A percentile compares a stretch with the other conserved stretches of the same genome.
These are phyloP conservation scores for Colletotrichum musicola DNA, from an alignment of 2,329 filamentous ascomycete genomes.

Conservation along the genomic window DNA sequence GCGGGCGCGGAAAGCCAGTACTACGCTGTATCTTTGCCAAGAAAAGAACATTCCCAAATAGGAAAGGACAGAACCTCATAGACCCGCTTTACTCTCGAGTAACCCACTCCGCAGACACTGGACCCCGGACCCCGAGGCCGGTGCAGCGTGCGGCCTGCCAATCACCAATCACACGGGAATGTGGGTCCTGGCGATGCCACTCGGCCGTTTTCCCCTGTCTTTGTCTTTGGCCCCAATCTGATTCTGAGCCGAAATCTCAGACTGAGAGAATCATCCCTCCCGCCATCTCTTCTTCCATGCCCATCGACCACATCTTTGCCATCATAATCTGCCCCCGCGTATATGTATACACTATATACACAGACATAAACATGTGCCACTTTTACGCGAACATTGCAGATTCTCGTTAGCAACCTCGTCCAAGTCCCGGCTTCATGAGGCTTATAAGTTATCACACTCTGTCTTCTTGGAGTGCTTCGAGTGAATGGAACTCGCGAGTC, in stretches of 20 bases:
- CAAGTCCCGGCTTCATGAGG: too few species aligned
- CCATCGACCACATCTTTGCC: background rate
- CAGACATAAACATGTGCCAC: too few species aligned
- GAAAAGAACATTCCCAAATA: background rate
- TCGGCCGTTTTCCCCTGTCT: conserved; percentile 26
- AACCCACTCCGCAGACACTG: conserved; percentile 25
- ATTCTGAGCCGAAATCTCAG: conserved; percentile 8
- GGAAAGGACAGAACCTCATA: background rate
- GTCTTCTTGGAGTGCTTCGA: background rate
- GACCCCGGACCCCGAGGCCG: conserved; percentile 22
- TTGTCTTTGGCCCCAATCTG: conserved; percentile 18
- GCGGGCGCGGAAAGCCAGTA: background rate
- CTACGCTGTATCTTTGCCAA: conserved; percentile 5
- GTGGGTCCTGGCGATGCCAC: conserved; percentile 17
- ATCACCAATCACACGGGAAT: conserved; percentile 26
- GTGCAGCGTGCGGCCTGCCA: conserved; percentile 21
- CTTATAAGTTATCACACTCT: background rate
- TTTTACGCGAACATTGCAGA: too few species aligned
- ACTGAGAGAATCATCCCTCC: conserved; percentile 11
- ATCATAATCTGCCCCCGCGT: too few species aligned
- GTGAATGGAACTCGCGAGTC: too few species aligned
- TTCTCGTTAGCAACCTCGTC: too few species aligned
- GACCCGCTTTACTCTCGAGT: background rate
- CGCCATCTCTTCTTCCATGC: background rate
- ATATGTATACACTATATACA: too few species aligned